Percentiles rank a stretch among this genome's conserved stretches.
Evolutionary conservation across 805 yeast species (phyloP).

Genomic region (Zygosaccharomyces bailii): DNA sequence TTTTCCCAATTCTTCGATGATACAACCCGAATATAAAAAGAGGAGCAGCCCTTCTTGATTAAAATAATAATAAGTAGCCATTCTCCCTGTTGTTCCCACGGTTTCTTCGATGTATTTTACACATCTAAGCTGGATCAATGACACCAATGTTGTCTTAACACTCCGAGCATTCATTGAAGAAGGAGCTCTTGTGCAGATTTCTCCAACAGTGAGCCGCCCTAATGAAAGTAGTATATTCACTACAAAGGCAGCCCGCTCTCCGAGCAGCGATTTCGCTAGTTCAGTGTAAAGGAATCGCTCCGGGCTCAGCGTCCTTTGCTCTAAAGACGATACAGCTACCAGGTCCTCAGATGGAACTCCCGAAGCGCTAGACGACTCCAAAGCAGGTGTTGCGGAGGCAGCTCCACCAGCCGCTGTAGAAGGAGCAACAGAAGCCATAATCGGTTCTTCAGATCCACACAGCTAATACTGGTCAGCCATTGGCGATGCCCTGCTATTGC

Average conservation of each 20-base stretch:
- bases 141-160: slow-evolving; percentile 65
- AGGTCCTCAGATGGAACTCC: slow-evolving; percentile 7
- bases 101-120: slow-evolving; percentile 60
- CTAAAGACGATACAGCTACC: slow-evolving; percentile 27
- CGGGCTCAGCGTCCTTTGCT: slow-evolving; percentile 56
- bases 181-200: slow-evolving; percentile 45
- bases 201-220: slow-evolving; percentile 61
- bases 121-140: slow-evolving; percentile 76
- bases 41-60: slow-evolving; percentile 61
- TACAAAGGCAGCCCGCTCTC: slow-evolving; percentile 68
- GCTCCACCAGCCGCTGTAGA: slow-evolving; percentile 1
- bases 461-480: background rate
- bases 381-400: background rate
- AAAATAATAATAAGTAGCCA: slow-evolving; percentile 50
- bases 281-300: slow-evolving; percentile 56
- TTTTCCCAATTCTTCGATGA: slow-evolving; percentile 52
- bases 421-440: slow-evolving; percentile 5
- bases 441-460: background rate
- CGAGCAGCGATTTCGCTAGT: slow-evolving; percentile 53
- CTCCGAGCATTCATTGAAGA: slow-evolving; percentile 44
- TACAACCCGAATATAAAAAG: slow-evolving; percentile 73
- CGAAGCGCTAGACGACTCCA: background rate
- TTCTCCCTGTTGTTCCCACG: slow-evolving; percentile 23
- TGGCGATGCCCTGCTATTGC: background rate
- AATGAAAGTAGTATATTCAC: slow-evolving; percentile 58